Evolutionary conservation across 176 grass and related monocot genomes (phyloP).

Genomic region (Bothriochloa decipiens): DNA sequence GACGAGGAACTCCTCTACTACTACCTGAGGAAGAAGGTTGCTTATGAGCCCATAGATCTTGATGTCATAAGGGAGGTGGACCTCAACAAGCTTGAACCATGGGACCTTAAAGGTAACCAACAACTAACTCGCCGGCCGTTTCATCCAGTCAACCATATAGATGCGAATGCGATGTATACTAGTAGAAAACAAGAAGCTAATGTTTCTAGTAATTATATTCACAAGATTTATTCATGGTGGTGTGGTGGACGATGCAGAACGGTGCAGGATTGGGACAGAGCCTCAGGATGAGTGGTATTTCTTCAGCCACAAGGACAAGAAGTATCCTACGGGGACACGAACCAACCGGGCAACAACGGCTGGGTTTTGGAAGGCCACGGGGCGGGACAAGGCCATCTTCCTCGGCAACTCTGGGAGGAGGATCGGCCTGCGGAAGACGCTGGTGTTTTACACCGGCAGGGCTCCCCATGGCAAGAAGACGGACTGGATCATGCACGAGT

Average conservation of each 20-base stretch:
- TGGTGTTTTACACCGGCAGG: conserved; percentile 91
- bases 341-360: conserved; percentile 72
- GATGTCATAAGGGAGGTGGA: conserved; percentile 85
- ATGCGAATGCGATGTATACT: not conserved
- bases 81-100: conserved; percentile 90
- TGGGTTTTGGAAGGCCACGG: conserved; percentile 82
- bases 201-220: not conserved
- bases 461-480: conserved; percentile 78
- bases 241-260: conserved; percentile 56
- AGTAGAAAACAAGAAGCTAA: not conserved
- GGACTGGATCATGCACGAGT: conserved; percentile 98
- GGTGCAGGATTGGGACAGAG: conserved; percentile 71
- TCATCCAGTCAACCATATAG: not conserved
- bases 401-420: conserved; percentile 46
- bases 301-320: conserved; percentile 99
- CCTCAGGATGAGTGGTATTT: conserved; percentile 90
- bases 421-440: conserved; percentile 85
- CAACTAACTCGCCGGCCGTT: not conserved
- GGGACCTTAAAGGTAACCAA: conserved; percentile 73
- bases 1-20: conserved; percentile 89
- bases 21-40: conserved; percentile 83
- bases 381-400: conserved; percentile 72
- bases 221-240: conserved; percentile 5
- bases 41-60: conserved; percentile 74
- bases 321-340: conserved; percentile 83